Conservation (phyloP, 306 rosid species). For the Sicyos baderoa region DNA sequence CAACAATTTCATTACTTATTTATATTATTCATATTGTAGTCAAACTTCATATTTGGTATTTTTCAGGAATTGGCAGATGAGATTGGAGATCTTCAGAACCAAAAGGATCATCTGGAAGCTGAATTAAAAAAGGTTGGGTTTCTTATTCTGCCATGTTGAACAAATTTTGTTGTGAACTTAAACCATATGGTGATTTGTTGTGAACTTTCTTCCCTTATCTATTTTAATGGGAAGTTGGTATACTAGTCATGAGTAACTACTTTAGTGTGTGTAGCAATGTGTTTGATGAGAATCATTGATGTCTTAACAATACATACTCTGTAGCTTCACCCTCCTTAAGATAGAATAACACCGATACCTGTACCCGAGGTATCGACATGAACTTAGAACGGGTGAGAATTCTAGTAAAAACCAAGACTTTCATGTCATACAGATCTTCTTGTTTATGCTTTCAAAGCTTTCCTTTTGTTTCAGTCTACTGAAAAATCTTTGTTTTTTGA, state of each 20-base stretch:
- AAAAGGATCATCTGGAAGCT: conserved; percentile 64
- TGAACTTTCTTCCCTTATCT: neutral
- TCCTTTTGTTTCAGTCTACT: neutral
- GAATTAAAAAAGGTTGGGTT: conserved; percentile 54
- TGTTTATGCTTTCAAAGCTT: neutral
- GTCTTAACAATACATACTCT: neutral
- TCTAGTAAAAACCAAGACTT: conserved; percentile 5
- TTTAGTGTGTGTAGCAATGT: neutral
- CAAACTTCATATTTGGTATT: conserved; percentile 22
- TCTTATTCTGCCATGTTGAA: neutral
- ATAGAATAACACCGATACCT: neutral
- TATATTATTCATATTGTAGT: neutral
- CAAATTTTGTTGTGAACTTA: neutral
- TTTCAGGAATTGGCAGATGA: conserved; percentile 63
- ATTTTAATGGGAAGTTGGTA: neutral
- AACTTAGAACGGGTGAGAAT: neutral
- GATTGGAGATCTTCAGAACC: conserved; percentile 62
- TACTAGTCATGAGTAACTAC: neutral
- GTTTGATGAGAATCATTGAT: neutral
- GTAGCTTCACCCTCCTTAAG: neutral
- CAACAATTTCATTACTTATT: no score
- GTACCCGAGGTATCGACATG: neutral
- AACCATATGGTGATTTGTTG: neutral
- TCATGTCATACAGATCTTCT: neutral
- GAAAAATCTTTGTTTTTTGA: neutral